Evolutionary conservation across 805 yeast genomes (phyloP).

Genomic region (Wickerhamiella galacta): DNA sequence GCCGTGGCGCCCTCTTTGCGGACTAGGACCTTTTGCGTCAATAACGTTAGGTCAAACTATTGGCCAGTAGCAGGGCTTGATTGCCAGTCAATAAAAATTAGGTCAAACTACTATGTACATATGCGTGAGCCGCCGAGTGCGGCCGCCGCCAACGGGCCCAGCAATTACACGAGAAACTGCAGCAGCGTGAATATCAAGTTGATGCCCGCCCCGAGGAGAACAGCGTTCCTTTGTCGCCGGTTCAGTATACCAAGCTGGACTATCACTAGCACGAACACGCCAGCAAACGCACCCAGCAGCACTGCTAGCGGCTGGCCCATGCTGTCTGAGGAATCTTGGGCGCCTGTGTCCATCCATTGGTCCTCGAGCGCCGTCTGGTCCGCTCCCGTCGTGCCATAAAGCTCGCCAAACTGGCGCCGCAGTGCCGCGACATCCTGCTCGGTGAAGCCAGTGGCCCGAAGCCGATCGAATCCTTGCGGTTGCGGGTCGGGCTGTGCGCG

Average conservation of each 20-base stretch:
- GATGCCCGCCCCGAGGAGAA: conserved; percentile 1
- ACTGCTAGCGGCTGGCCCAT: conserved; percentile 24
- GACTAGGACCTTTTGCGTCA: too few relatives aligned
- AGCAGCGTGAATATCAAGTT: conserved; percentile 1
- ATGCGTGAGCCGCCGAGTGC: too few relatives aligned
- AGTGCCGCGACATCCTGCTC: conserved; percentile 58
- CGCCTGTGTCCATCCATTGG: conserved; percentile 74
- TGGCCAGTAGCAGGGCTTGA: too few relatives aligned
- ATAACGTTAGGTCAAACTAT: too few relatives aligned
- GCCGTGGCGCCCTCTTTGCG: too few relatives aligned
- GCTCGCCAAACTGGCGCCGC: conserved; percentile 53
- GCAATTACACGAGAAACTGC: not conserved
- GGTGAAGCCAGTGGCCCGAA: conserved; percentile 68
- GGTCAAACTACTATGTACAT: not conserved
- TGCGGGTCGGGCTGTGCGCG: conserved; percentile 20
- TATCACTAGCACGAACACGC: conserved; percentile 51
- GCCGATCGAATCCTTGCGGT: conserved; percentile 69
- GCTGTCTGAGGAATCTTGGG: conserved; percentile 22
- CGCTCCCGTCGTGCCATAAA: conserved; percentile 35
- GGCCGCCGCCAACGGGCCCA: too few relatives aligned
- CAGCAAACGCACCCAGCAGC: conserved; percentile 56
- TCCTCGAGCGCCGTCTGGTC: conserved; percentile 41
- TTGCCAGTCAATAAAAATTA: too few relatives aligned
- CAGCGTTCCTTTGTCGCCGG: not conserved
- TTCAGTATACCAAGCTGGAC: conserved; percentile 13